Base-by-base conservation (phyloP, 2,329 filamentous ascomycete species). In the Colletotrichum sp. region DNA sequence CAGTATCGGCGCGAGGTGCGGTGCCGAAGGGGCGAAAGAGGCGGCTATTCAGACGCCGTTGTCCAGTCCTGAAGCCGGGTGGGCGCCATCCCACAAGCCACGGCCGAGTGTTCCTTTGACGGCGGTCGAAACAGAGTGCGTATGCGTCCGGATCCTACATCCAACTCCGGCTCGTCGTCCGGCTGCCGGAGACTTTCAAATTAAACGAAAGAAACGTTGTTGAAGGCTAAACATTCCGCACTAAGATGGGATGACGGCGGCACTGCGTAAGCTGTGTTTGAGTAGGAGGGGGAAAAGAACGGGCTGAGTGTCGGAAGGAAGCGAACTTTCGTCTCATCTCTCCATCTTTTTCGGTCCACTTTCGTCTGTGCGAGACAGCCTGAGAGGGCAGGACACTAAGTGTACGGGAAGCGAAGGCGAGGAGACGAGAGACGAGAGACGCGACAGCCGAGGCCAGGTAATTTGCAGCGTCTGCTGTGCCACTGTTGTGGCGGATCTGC, bases 11-110 rank as follows among this genome's bases (percentile, higher is more conserved):
- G 32, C 28, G 6, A 34, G 21, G 28, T 28, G 34, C 30, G 18
- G 26, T 55, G 64, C 24, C 69, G 34, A 36, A 38, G 32, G 21
- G 26, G 34, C 43, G n/a, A 26, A 13, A n/a, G 26, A 69, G 69
- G 69, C 73, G 73, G 73, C 73, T 73, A 69, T 69, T 26, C 43
- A 73, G 64, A 32, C 73, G 73, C 73, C 63, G 24, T 43, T 18
- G 21, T 56, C 62, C 59, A 74, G 67, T 74, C 55, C 55, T 55
- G 36, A 56, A 38, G 38, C 62, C n/a, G 43, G 62, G 32, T 28
- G 36, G 24, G 62, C 24, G 48, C 24, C 48, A 18, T 61, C 28
- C 36, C 34, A 62, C 36, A 62, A 72, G 69, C 69, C 62, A 74
- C 69, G 21, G 48, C 26, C 13, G n/a, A 67, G 26, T 30, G 56